Evolutionary conservation across 2,329 filamentous ascomycete species (phyloP).

Genomic region (Clarireedia sp.): DNA sequence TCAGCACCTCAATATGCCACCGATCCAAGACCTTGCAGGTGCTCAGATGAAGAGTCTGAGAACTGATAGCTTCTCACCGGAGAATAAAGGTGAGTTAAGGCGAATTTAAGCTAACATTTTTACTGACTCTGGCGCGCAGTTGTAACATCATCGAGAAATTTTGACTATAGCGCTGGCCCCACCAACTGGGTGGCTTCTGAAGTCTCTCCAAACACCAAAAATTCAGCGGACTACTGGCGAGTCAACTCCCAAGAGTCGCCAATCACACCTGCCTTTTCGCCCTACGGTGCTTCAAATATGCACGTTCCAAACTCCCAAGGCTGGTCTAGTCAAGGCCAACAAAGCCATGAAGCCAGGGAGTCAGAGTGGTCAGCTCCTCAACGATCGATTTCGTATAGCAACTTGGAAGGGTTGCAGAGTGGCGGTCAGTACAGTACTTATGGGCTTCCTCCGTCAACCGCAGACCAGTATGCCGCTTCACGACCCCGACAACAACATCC

Average conservation of each 20-base stretch:
- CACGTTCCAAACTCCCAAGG: constrained; percentile 24
- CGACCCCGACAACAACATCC: not conserved
- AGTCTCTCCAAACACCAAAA: constrained; percentile 30
- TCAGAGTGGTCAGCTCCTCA: constrained; percentile 28
- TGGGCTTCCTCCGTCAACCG: constrained; percentile 11
- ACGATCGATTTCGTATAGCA: constrained; percentile 29
- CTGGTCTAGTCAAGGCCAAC: constrained; percentile 24
- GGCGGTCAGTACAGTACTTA: constrained; percentile 24
- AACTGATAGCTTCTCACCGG: constrained; percentile 29
- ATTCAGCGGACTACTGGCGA: constrained; percentile 40
- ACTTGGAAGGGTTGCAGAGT: constrained; percentile 26
- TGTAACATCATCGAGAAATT: constrained; percentile 24
- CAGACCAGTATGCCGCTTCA: not conserved
- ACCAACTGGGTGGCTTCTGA: constrained; percentile 28
- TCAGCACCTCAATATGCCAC: constrained; percentile 36
- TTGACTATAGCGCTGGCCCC: constrained; percentile 23
- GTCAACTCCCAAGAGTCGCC: constrained; percentile 43
- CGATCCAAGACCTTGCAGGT: constrained; percentile 39
- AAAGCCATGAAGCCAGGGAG: constrained; percentile 26
- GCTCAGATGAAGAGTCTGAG: constrained; percentile 33
- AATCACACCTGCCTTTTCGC: constrained; percentile 42
- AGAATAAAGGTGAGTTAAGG: constrained; percentile 25
- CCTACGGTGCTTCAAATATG: constrained; percentile 36
- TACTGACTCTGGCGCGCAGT: constrained; percentile 19
- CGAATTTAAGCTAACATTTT: constrained; percentile 1